phyloP scores from a whole-genome alignment of 2,329 filamentous ascomycete genomes.

The Paecilomyces formosus region DNA sequence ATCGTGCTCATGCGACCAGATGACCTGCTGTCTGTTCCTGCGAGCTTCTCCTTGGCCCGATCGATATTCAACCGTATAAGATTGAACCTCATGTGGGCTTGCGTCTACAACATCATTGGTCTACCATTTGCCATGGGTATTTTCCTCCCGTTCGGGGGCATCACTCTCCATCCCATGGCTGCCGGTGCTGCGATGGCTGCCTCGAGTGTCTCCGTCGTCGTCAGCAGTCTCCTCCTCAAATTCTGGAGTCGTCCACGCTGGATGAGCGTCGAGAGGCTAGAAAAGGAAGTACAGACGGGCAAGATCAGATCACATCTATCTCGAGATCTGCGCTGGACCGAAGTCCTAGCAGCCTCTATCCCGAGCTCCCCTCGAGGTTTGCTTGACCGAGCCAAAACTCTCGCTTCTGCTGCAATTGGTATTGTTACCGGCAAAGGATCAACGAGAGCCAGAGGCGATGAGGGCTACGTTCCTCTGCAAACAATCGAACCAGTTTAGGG shows the following conservation, averaged over 20 bases:
- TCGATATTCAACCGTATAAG: slow-evolving; percentile 90
- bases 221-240: slow-evolving; percentile 74
- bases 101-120: slow-evolving; percentile 83
- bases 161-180: slow-evolving; percentile 81
- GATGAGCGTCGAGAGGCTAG: slow-evolving; percentile 68
- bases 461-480: slow-evolving; percentile 40
- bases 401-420: slow-evolving; percentile 18
- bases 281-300: slow-evolving; percentile 44
- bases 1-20: slow-evolving; percentile 92
- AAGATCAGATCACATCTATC: slow-evolving; percentile 11
- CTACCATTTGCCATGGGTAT: slow-evolving; percentile 96
- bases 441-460: slow-evolving; percentile 18
- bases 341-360: slow-evolving; percentile 15
- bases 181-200: slow-evolving; percentile 91
- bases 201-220: slow-evolving; percentile 83
- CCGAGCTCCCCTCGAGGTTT: slow-evolving; percentile 6
- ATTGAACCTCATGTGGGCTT: slow-evolving; percentile 87
- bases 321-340: slow-evolving; percentile 23
- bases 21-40: slow-evolving; percentile 87
- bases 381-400: slow-evolving; percentile 12
- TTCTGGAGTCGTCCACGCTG: slow-evolving; percentile 78
- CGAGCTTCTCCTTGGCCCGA: slow-evolving; percentile 70
- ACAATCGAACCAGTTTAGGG: slow-evolving; percentile 32
- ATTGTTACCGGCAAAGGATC: slow-evolving; percentile 19
- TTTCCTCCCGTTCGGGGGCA: slow-evolving; percentile 80